Conservation (phyloP, 345 rosid species). For the Syzygium jambos region DNA sequence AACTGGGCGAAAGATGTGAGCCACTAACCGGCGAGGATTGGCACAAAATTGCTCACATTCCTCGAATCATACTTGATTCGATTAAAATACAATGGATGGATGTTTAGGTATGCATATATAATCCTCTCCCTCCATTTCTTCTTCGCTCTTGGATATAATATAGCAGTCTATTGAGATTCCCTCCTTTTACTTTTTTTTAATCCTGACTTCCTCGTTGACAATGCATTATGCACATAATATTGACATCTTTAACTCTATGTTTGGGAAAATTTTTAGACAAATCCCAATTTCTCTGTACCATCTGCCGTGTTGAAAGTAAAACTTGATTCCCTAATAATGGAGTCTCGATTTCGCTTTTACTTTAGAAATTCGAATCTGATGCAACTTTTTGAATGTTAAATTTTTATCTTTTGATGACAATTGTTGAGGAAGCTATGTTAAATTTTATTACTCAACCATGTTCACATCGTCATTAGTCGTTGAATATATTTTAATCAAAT, state of each 20-base stretch:
- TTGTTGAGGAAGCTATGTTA: neutral
- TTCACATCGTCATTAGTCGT: too few species aligned
- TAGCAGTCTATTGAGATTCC: neutral
- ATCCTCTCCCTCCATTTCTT: neutral
- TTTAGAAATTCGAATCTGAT: too few species aligned
- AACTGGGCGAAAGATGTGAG: too few species aligned
- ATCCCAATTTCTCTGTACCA: too few species aligned
- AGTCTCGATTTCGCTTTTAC: neutral
- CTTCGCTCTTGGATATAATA: neutral
- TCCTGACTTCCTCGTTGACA: neutral
- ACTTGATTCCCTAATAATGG: too few species aligned
- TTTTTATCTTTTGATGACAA: too few species aligned
- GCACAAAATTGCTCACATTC: too few species aligned
- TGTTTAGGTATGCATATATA: neutral
- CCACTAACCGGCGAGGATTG: too few species aligned
- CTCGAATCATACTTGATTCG: neutral
- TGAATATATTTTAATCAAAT: too few species aligned
- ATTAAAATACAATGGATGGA: neutral
- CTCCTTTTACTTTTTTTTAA: too few species aligned
- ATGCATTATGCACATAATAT: neutral
- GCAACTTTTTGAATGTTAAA: accelerated
- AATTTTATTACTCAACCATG: too few species aligned
- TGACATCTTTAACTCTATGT: neutral
- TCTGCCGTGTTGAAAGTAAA: too few species aligned
- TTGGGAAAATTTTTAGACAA: neutral